Percentiles rank a stretch among this genome's conserved stretches.
phyloP scores from a whole-genome alignment of 192 early-diverging fungal genomes.

The Haplosporangium gracile region DNA sequence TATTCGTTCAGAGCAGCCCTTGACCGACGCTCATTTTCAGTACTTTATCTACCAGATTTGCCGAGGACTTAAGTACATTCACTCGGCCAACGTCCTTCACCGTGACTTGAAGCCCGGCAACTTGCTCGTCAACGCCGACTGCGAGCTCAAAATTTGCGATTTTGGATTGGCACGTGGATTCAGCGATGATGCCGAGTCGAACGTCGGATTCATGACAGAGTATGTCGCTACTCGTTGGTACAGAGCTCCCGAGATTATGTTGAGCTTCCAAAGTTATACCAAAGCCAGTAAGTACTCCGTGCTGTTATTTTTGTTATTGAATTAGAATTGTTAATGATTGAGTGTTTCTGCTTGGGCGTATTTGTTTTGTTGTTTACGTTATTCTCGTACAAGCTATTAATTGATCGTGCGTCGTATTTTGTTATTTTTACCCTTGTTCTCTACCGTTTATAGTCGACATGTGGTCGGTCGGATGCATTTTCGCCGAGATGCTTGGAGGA shows the following conservation, averaged over 20 bases:
- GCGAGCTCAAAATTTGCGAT: conserved; percentile 99
- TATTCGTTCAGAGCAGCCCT: conserved; percentile 91
- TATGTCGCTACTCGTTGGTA: conserved; percentile 99
- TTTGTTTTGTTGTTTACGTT: background rate
- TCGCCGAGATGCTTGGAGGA: conserved; percentile 95
- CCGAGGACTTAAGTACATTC: conserved; percentile 98
- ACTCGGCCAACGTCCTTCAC: conserved; percentile 97
- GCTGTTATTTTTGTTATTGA: background rate
- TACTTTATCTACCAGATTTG: conserved; percentile 99
- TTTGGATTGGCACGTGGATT: conserved; percentile 98
- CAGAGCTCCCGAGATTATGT: conserved; percentile 98
- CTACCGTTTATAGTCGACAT: conserved; percentile 78
- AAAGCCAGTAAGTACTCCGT: conserved; percentile 84
- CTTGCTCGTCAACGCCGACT: conserved; percentile 97
- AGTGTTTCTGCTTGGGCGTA: background rate
- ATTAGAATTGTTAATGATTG: background rate
- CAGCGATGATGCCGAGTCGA: conserved; percentile 82
- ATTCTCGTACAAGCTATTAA: background rate
- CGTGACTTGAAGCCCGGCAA: conserved; percentile 98
- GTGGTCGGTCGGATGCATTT: conserved; percentile 99
- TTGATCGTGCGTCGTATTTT: background rate
- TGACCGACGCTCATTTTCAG: conserved; percentile 97
- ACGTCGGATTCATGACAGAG: conserved; percentile 98
- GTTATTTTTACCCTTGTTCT: conserved; percentile 9
- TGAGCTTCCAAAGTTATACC: conserved; percentile 97